These are phyloP conservation scores for Cicer judaicum DNA, from an alignment of 306 rosid species.

Conservation along the genomic window DNA sequence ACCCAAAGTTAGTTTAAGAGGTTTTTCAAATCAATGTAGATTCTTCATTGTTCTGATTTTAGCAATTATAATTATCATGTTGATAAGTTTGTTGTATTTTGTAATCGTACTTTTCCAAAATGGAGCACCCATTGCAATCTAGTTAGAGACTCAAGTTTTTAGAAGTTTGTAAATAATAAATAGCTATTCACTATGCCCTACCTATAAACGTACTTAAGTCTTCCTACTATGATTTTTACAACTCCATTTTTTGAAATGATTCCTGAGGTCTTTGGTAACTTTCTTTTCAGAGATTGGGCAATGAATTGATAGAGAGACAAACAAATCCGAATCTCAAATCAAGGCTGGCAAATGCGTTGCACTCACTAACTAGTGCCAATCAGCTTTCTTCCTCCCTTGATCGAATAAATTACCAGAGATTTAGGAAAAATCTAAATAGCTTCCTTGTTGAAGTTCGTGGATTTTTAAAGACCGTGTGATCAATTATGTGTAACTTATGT, in stretches of 20 bases:
- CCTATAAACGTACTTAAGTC: neutral
- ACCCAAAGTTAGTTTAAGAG: too few species aligned
- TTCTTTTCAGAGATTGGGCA: conserved; percentile 69
- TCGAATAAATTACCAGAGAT: conserved; percentile 79
- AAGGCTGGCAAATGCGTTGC: conserved; percentile 78
- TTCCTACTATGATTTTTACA: neutral
- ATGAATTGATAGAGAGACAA: conserved; percentile 80
- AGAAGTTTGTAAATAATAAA: neutral
- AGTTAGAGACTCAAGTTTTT: too few species aligned
- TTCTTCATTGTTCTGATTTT: conserved; percentile 13
- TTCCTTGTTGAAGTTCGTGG: conserved; percentile 91
- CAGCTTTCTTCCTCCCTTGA: conserved; percentile 84
- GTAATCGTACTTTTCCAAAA: neutral
- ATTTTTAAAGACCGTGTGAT: conserved; percentile 78
- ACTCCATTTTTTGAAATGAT: conserved; percentile 31
- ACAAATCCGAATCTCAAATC: conserved; percentile 65
- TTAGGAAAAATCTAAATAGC: conserved; percentile 78
- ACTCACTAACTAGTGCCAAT: conserved; percentile 73
- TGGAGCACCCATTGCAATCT: neutral
- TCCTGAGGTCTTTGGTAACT: conserved; percentile 21
- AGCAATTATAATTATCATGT: conserved; percentile 1
- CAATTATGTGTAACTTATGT: conserved; percentile 21
- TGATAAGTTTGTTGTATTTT: neutral
- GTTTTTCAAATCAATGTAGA: neutral
- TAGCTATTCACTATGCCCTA: conserved; percentile 1